A percentile compares a stretch with the other conserved stretches of the same genome.
These are phyloP conservation scores for Penicillium sp. DNA, from an alignment of 2,329 filamentous ascomycete genomes.

Conservation along the genomic window DNA sequence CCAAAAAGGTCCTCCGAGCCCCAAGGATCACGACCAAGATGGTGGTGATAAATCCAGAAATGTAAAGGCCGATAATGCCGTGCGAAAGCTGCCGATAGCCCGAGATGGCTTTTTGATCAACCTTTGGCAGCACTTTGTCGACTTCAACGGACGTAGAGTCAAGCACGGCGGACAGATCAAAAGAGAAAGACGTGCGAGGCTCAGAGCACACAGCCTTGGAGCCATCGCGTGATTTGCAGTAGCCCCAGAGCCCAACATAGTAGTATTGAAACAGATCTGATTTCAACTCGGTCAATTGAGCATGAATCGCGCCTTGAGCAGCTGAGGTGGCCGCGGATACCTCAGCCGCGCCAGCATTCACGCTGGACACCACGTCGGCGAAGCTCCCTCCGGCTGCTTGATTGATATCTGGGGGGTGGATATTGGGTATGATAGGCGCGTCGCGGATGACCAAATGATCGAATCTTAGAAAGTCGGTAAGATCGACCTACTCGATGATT, in stretches of 20 bases:
- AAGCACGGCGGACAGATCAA: slow-evolving; percentile 5
- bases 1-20: not conserved
- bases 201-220: not conserved
- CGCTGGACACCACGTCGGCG: not conserved
- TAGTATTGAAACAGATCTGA: slow-evolving; percentile 3
- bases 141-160: not conserved
- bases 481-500: not conserved
- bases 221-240: slow-evolving; percentile 3
- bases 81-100: slow-evolving; percentile 4
- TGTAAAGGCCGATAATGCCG: slow-evolving; percentile 4
- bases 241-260: slow-evolving; percentile 9
- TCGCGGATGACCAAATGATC: not conserved
- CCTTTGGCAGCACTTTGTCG: not conserved
- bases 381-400: not conserved
- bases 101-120: not conserved
- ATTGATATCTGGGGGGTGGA: not conserved
- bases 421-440: not conserved
- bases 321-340: not conserved
- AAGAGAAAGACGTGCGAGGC: slow-evolving; percentile 6
- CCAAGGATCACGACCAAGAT: not conserved
- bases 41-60: slow-evolving; percentile 4
- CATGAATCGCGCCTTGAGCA: not conserved
- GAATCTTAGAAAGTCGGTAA: not conserved
- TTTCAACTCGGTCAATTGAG: slow-evolving; percentile 3
- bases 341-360: not conserved